Evolutionary conservation across 805 yeast species (phyloP).

Genomic region (Wickerhamomyces bisporus): DNA sequence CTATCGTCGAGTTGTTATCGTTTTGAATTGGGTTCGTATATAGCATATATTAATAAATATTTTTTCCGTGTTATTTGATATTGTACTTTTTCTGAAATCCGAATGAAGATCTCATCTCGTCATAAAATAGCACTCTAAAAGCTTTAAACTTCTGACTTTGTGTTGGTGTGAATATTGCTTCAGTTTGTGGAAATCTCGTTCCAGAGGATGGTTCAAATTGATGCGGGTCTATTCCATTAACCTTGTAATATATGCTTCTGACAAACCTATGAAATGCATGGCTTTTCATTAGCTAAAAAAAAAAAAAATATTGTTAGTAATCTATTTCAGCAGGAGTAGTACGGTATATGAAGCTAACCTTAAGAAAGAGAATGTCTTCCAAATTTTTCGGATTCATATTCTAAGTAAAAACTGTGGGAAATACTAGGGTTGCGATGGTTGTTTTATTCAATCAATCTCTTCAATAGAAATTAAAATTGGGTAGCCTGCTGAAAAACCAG

Average conservation of each 20-base stretch:
- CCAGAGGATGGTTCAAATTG: slow-evolving; percentile 22
- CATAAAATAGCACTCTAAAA: slow-evolving; percentile 49
- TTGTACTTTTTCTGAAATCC: slow-evolving; percentile 34
- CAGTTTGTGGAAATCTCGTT: slow-evolving; percentile 17
- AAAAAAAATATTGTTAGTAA: slow-evolving; percentile 5
- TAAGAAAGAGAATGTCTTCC: slow-evolving; percentile 41
- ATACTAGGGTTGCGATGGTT: too few species aligned
- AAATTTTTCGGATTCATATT: slow-evolving; percentile 27
- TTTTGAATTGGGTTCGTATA: too few species aligned
- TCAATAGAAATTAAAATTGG: too few species aligned
- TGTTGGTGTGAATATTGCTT: slow-evolving; percentile 38
- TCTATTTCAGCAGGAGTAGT: background rate
- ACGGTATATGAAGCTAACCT: too few species aligned
- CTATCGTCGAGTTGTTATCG: too few species aligned
- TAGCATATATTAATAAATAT: background rate
- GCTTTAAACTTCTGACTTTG: slow-evolving; percentile 54
- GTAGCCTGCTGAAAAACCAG: too few species aligned
- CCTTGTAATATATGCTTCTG: slow-evolving; percentile 51
- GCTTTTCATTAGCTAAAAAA: slow-evolving; percentile 47
- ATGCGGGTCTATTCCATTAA: slow-evolving; percentile 51
- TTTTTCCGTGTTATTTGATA: background rate
- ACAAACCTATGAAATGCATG: slow-evolving; percentile 61
- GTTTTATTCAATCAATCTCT: too few species aligned
- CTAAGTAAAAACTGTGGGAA: too few species aligned
- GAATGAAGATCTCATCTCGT: slow-evolving; percentile 53